These are phyloP conservation scores for Kewa caespitosa DNA, from an alignment of 179 eudicot species.

Conservation along the genomic window DNA sequence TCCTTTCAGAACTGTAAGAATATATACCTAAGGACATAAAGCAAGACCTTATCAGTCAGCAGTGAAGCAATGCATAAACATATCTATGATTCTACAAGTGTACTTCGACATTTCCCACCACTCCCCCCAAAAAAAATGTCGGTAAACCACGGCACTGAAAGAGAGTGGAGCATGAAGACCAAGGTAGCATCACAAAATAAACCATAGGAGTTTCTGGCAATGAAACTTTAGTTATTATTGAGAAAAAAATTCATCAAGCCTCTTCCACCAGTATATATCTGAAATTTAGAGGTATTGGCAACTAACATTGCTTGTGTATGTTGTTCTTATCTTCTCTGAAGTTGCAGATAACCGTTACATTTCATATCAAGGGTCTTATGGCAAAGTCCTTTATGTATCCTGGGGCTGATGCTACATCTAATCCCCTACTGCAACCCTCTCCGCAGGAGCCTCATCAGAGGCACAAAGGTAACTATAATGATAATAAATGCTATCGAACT, in stretches of 20 bases:
- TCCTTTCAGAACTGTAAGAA: conserved; percentile 86
- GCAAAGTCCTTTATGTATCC: too few relatives aligned
- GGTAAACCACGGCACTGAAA: background rate
- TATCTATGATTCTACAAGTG: background rate
- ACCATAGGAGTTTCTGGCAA: background rate
- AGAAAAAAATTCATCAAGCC: background rate
- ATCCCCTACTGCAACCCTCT: too few relatives aligned
- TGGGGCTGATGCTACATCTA: too few relatives aligned
- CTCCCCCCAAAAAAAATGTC: background rate
- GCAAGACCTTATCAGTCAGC: conserved; percentile 23
- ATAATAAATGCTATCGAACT: background rate
- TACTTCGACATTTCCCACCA: background rate
- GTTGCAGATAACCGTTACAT: too few relatives aligned
- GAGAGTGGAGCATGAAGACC: background rate
- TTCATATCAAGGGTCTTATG: too few relatives aligned
- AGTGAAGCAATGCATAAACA: conserved; percentile 13
- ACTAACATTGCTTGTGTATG: background rate
- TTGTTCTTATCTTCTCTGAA: too few relatives aligned
- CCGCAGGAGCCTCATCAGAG: too few relatives aligned
- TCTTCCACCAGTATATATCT: background rate
- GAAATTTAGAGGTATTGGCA: background rate
- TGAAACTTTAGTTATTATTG: background rate
- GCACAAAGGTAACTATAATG: too few relatives aligned
- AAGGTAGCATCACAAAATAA: background rate
- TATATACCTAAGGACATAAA: conserved; percentile 61